phyloP scores from a whole-genome alignment of 192 early-diverging fungal species.

The Podila epicladia region DNA sequence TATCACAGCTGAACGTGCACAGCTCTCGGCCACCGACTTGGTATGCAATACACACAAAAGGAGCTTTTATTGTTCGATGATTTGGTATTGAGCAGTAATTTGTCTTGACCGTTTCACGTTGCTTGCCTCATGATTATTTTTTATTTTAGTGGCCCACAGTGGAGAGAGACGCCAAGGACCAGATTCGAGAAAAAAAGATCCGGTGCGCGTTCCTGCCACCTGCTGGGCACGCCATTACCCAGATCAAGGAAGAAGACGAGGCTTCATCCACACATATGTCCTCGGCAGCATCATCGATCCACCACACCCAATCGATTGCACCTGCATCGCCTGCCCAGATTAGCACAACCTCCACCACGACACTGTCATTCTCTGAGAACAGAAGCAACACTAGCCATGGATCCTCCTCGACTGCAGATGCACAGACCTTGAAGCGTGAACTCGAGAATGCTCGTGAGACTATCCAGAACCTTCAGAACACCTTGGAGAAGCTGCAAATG shows the following conservation, averaged over 20 bases:
- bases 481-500: slow-evolving; percentile 25
- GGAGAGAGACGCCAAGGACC: slow-evolving; percentile 67
- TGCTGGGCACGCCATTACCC: slow-evolving; percentile 18
- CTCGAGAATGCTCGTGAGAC: slow-evolving; percentile 52
- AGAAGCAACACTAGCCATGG: slow-evolving; percentile 2
- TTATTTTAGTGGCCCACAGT: slow-evolving; percentile 67
- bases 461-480: slow-evolving; percentile 47
- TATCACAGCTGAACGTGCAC: slow-evolving; percentile 74
- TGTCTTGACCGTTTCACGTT: background rate
- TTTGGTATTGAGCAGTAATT: background rate
- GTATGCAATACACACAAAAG: slow-evolving; percentile 31
- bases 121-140: slow-evolving; percentile 3
- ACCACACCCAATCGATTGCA: background rate
- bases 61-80: background rate
- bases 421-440: slow-evolving; percentile 18
- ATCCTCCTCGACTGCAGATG: background rate
- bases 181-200: slow-evolving; percentile 76
- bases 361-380: background rate
- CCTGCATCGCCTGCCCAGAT: slow-evolving; percentile 36
- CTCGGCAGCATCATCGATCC: slow-evolving; percentile 17
- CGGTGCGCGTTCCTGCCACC: slow-evolving; percentile 66
- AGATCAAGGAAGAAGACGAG: slow-evolving; percentile 37
- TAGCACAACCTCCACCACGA: slow-evolving; percentile 24
- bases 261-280: slow-evolving; percentile 14
- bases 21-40: slow-evolving; percentile 70